Evolutionary conservation across 2,329 filamentous ascomycete species (phyloP).

Genomic region (Ramularia collo-cygni): DNA sequence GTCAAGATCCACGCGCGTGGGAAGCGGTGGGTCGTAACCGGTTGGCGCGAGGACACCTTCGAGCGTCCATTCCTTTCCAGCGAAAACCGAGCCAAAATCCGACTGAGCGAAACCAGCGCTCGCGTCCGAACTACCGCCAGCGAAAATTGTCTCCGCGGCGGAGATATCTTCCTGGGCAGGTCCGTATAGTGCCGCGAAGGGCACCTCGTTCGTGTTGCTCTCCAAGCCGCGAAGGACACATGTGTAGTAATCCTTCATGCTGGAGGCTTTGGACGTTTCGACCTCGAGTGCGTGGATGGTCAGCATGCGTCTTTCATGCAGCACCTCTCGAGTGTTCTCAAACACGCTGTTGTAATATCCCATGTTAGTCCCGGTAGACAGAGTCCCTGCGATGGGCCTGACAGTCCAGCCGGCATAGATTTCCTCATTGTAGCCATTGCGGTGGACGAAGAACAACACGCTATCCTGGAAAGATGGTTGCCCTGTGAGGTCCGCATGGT

Average conservation of each 20-base stretch:
- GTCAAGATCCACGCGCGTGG: slow-evolving; percentile 4
- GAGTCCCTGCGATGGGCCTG: slow-evolving; percentile 5
- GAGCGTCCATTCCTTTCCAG: background rate
- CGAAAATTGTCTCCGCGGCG: background rate
- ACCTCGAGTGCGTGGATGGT: slow-evolving; percentile 13
- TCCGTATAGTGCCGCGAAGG: slow-evolving; percentile 16
- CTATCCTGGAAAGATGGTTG: slow-evolving; percentile 5
- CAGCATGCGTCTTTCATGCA: slow-evolving; percentile 15
- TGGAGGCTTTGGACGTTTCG: slow-evolving; percentile 9
- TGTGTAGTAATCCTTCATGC: slow-evolving; percentile 14
- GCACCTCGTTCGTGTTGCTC: slow-evolving; percentile 13
- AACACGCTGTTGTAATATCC: too few species aligned
- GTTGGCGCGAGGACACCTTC: too few species aligned
- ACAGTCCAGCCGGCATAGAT: slow-evolving; percentile 13
- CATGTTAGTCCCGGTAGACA: too few species aligned
- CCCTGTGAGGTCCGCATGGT: slow-evolving; percentile 13
- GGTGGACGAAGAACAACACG: slow-evolving; percentile 8
- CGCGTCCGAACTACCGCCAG: too few species aligned
- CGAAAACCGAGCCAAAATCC: slow-evolving; percentile 3
- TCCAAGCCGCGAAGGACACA: slow-evolving; percentile 10
- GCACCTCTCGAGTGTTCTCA: slow-evolving; percentile 2
- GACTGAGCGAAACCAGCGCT: slow-evolving; percentile 2
- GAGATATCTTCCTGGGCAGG: background rate
- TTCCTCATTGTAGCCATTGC: slow-evolving; percentile 14
- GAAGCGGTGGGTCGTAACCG: slow-evolving; percentile 1